Percentiles rank a stretch among this genome's conserved stretches.
Conservation (phyloP, 2,329 filamentous ascomycete genomes). For the Venturia carpophila region DNA sequence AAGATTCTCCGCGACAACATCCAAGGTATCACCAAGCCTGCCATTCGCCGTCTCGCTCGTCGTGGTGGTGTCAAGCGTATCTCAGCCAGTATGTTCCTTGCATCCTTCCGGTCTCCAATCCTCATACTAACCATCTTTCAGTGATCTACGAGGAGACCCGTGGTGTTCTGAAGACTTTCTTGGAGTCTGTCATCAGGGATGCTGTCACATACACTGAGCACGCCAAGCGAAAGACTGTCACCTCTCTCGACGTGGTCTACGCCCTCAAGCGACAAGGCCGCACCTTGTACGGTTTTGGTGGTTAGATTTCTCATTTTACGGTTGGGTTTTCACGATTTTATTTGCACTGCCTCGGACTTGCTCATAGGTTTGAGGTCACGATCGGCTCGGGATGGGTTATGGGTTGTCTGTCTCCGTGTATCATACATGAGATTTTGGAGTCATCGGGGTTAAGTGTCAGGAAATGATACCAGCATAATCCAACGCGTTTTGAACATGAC, state of each 20-base stretch:
- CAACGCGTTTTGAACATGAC: slow-evolving; percentile 12
- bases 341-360: slow-evolving; percentile 6
- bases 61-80: slow-evolving; percentile 99
- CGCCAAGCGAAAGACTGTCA: slow-evolving; percentile 70
- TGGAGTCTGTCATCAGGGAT: slow-evolving; percentile 72
- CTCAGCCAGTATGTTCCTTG: slow-evolving; percentile 65
- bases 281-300: slow-evolving; percentile 62
- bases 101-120: slow-evolving; percentile 22
- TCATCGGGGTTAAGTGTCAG: slow-evolving; percentile 13
- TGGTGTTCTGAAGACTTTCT: slow-evolving; percentile 76
- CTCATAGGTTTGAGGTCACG: slow-evolving; percentile 16
- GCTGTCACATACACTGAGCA: slow-evolving; percentile 77
- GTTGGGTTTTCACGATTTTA: slow-evolving; percentile 18
- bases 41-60: slow-evolving; percentile 95
- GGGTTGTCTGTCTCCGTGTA: slow-evolving; percentile 15
- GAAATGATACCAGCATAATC: slow-evolving; percentile 19
- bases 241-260: slow-evolving; percentile 55
- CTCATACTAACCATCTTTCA: slow-evolving; percentile 25
- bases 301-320: slow-evolving; percentile 36
- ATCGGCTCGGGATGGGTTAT: slow-evolving; percentile 17
- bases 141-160: slow-evolving; percentile 81
- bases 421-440: slow-evolving; percentile 15
- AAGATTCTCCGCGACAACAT: slow-evolving; percentile 99
- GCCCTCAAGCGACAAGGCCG: slow-evolving; percentile 57
- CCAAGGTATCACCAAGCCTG: slow-evolving; percentile 97